Percentiles rank a stretch among this genome's conserved stretches.
Conservation (phyloP, 345 rosid genomes). For the Chamaenerion angustifolium region DNA sequence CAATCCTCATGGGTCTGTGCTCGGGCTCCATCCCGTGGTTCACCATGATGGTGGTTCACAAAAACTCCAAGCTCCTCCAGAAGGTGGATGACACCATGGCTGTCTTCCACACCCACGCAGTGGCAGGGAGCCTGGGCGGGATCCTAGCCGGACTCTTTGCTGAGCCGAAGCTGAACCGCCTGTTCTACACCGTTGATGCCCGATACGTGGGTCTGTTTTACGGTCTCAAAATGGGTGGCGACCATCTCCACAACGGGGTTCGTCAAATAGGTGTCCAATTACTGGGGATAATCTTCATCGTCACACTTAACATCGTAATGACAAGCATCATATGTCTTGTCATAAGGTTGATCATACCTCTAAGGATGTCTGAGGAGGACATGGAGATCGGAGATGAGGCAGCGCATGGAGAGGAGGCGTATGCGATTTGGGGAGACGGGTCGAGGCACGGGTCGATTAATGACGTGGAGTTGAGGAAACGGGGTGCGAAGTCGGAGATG, state of each 20-base stretch:
- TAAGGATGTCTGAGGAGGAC: slow-evolving; percentile 31
- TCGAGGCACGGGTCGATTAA: slow-evolving; percentile 4
- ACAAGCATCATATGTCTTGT: slow-evolving; percentile 26
- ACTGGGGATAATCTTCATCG: slow-evolving; percentile 14
- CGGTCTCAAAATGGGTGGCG: slow-evolving; percentile 15
- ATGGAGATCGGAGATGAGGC: slow-evolving; percentile 38
- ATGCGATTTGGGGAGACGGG: slow-evolving; percentile 25
- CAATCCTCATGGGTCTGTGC: slow-evolving; percentile 31
- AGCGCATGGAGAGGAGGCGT: slow-evolving; percentile 32
- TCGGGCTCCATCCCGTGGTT: slow-evolving; percentile 44
- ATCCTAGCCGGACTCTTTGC: slow-evolving; percentile 29
- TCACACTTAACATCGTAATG: slow-evolving; percentile 12
- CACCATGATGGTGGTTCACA: slow-evolving; percentile 42
- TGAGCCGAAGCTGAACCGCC: slow-evolving; percentile 17
- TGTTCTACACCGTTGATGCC: slow-evolving; percentile 7
- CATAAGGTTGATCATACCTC: slow-evolving; percentile 17
- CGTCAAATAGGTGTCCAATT: slow-evolving; percentile 31
- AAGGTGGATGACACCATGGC: slow-evolving; percentile 45
- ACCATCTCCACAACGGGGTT: slow-evolving; percentile 8
- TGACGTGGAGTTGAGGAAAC: slow-evolving; percentile 2
- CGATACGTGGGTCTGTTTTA: slow-evolving; percentile 25
- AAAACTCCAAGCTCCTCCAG: slow-evolving; percentile 22
- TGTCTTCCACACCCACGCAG: slow-evolving; percentile 35
- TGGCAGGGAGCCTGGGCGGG: slow-evolving; percentile 35
- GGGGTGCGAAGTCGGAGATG: too few species aligned